These are phyloP conservation scores for Striga hermonthica DNA, from an alignment of 305 asterid genomes.

Conservation along the genomic window DNA sequence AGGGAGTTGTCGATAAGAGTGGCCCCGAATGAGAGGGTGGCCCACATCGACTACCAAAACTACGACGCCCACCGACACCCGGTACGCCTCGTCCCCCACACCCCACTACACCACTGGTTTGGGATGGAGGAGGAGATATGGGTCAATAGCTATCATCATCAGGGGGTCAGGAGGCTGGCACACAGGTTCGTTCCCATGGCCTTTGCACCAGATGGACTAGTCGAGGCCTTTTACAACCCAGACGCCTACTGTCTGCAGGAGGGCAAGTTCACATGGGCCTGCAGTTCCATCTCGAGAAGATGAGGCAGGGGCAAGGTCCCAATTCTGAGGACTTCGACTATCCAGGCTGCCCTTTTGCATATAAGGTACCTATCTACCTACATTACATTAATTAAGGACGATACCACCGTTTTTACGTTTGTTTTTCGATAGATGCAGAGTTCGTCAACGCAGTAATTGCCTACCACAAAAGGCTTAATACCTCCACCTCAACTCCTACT, in stretches of 20 bases:
- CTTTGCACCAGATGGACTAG: slow-evolving; percentile 75
- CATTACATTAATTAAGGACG: neutral
- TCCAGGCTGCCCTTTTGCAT: slow-evolving; percentile 77
- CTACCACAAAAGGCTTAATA: slow-evolving; percentile 54
- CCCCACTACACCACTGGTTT: slow-evolving; percentile 72
- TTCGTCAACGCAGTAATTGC: slow-evolving; percentile 76
- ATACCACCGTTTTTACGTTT: neutral
- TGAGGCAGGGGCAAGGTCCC: slow-evolving; percentile 35
- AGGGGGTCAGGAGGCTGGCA: slow-evolving; percentile 81
- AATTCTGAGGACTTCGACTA: slow-evolving; percentile 70
- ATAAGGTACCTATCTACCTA: slow-evolving; percentile 45
- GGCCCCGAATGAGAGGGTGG: slow-evolving; percentile 28
- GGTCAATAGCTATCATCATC: slow-evolving; percentile 88
- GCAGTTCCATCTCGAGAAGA: slow-evolving; percentile 87
- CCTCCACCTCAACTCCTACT: slow-evolving; percentile 1
- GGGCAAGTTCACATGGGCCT: slow-evolving; percentile 86
- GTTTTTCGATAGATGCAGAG: slow-evolving; percentile 38
- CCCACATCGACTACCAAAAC: slow-evolving; percentile 68
- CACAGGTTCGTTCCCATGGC: slow-evolving; percentile 85
- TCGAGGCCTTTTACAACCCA: slow-evolving; percentile 87
- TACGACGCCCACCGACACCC: slow-evolving; percentile 77
- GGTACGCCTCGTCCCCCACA: slow-evolving; percentile 46
- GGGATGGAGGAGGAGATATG: slow-evolving; percentile 46
- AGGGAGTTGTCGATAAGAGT: slow-evolving; percentile 41
- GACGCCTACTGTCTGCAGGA: slow-evolving; percentile 77